Evolutionary conservation across 1,284 basidiomycete species (phyloP).

Genomic region (Exsudoporus floridanus): DNA sequence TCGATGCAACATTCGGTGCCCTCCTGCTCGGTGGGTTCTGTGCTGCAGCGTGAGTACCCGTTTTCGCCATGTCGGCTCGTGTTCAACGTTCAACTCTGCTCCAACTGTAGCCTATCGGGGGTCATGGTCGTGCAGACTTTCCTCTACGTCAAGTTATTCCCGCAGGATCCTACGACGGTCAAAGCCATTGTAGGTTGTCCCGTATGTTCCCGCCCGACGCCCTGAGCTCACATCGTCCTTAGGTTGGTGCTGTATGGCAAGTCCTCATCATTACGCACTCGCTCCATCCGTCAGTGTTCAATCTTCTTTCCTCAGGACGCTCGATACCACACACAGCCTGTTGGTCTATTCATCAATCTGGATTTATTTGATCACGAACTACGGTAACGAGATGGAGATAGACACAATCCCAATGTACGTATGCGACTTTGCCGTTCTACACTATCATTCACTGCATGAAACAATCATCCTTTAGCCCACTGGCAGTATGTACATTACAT

Average conservation of each 20-base stretch:
- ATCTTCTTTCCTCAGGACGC: conserved; percentile 14
- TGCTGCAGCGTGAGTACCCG: conserved; percentile 37
- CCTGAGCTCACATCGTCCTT: background rate
- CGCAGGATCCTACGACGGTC: conserved; percentile 32
- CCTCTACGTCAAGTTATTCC: conserved; percentile 45
- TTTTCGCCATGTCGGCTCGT: background rate
- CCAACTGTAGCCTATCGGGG: conserved; percentile 41
- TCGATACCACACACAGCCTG: conserved; percentile 30
- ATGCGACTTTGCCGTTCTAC: background rate
- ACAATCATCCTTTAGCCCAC: conserved; percentile 32
- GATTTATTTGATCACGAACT: conserved; percentile 33
- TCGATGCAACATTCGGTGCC: conserved; percentile 41
- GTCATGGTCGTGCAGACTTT: conserved; percentile 44
- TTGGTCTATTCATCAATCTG: conserved; percentile 32
- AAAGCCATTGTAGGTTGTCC: conserved; percentile 40
- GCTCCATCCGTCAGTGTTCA: conserved; percentile 1
- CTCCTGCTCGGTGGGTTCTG: conserved; percentile 44
- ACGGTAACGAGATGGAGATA: conserved; percentile 26
- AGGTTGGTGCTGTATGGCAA: conserved; percentile 33
- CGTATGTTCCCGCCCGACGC: background rate
- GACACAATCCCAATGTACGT: conserved; percentile 28
- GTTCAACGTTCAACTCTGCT: background rate
- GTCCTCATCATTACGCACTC: background rate
- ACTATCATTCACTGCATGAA: background rate
- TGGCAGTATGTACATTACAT: conserved; percentile 40